A percentile compares a stretch with the other conserved stretches of the same genome.
Evolutionary conservation across 176 grass and related monocot species (phyloP).

Genomic region (Ananas comosus): DNA sequence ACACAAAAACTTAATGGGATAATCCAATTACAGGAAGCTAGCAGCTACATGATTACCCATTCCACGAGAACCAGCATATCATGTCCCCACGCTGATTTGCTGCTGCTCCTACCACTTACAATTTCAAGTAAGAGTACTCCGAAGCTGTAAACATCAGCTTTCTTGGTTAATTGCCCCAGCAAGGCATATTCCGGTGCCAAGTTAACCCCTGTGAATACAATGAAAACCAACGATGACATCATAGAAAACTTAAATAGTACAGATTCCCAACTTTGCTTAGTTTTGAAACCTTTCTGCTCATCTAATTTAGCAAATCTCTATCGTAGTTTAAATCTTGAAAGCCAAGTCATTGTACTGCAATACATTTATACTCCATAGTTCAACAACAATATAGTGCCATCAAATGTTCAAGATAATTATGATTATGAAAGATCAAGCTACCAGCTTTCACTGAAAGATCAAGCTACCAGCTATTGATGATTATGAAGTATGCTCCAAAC

Average conservation of each 20-base stretch:
- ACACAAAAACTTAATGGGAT: not conserved
- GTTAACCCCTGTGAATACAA: conserved; percentile 39
- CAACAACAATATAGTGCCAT: too few species aligned
- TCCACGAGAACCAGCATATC: conserved; percentile 33
- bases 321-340: too few species aligned
- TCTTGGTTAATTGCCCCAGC: conserved; percentile 61
- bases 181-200: conserved; percentile 66
- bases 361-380: too few species aligned
- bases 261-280: not conserved
- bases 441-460: too few species aligned
- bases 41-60: conserved; percentile 32
- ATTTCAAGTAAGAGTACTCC: conserved; percentile 56
- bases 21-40: not conserved
- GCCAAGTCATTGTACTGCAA: too few species aligned
- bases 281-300: not conserved
- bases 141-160: conserved; percentile 69
- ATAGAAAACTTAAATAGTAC: not conserved
- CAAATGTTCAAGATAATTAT: too few species aligned
- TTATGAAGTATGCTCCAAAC: too few species aligned
- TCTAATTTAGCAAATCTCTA: too few species aligned
- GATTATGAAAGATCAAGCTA: too few species aligned
- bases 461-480: too few species aligned
- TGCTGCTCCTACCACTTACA: conserved; percentile 45
- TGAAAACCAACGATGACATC: not conserved
- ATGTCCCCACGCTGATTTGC: conserved; percentile 30